Evolutionary conservation across 352 stramenopile genomes (phyloP).

Genomic region (Pythium diclinum): DNA sequence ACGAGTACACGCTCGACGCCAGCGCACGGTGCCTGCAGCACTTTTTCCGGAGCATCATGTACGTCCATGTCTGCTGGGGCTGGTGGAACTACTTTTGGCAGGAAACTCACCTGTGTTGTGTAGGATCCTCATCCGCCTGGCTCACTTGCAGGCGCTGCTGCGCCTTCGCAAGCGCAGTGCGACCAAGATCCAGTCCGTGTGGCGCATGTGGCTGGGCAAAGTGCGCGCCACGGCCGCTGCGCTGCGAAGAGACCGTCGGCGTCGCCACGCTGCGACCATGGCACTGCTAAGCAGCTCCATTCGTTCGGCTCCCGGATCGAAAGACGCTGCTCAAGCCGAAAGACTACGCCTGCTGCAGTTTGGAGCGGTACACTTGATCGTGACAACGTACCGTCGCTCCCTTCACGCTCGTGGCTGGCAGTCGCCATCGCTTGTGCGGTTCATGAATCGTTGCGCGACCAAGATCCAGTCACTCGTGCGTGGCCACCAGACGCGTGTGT

Average conservation of each 20-base stretch:
- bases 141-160: conserved; percentile 38
- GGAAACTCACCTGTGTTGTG: neutral
- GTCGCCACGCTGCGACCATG: conserved; percentile 34
- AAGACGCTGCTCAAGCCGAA: neutral
- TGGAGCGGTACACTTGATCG: conserved; percentile 49
- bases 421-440: conserved; percentile 42
- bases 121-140: conserved; percentile 55
- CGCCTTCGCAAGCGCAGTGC: conserved; percentile 36
- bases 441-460: conserved; percentile 41
- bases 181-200: conserved; percentile 64
- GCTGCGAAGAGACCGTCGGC: conserved; percentile 37
- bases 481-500: conserved; percentile 42
- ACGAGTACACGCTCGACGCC: conserved; percentile 37
- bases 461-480: conserved; percentile 60
- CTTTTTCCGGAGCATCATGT: conserved; percentile 78
- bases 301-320: neutral
- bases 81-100: neutral
- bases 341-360: conserved; percentile 46
- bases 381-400: conserved; percentile 43
- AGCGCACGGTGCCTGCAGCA: conserved; percentile 55
- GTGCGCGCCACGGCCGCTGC: conserved; percentile 37
- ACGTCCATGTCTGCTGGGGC: conserved; percentile 21
- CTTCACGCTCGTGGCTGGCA: conserved; percentile 55
- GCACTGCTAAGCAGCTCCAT: conserved; percentile 12
- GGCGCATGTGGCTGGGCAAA: conserved; percentile 76